phyloP scores from a whole-genome alignment of 495 filamentous ascomycete genomes.

The Penicillium alfredii region DNA sequence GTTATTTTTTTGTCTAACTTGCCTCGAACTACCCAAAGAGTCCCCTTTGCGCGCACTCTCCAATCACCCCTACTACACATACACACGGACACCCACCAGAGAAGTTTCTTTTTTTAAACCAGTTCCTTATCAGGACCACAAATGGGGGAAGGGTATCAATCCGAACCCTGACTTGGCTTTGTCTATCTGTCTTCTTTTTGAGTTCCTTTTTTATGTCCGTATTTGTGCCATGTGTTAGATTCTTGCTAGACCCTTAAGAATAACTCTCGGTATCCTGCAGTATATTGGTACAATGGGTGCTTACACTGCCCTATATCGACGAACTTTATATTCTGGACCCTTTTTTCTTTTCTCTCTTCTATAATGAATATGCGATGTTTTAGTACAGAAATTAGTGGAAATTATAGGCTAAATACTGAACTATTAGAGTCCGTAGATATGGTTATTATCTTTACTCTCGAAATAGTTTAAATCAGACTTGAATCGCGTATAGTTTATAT shows the following conservation, averaged over 20 bases:
- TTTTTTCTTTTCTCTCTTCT: too few species aligned
- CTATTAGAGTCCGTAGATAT: too few species aligned
- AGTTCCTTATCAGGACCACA: constrained; percentile 30
- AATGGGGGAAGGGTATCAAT: constrained; percentile 13
- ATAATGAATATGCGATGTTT: too few species aligned
- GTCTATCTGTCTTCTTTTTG: constrained; percentile 5
- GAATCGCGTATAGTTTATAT: too few species aligned
- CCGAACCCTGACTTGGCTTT: constrained; percentile 21
- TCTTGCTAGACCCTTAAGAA: constrained; percentile 27
- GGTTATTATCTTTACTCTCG: too few species aligned
- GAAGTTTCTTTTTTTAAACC: constrained; percentile 22
- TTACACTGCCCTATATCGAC: too few species aligned
- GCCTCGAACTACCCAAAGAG: constrained; percentile 31
- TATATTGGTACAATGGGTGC: too few species aligned
- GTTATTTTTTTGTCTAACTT: constrained; percentile 25
- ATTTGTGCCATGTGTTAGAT: constrained; percentile 21
- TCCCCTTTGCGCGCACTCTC: constrained; percentile 30
- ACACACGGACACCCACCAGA: constrained; percentile 22
- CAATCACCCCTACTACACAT: constrained; percentile 22
- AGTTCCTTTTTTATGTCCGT: constrained; percentile 13
- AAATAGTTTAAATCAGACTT: too few species aligned
- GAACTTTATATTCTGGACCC: too few species aligned
- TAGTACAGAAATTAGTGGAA: too few species aligned
- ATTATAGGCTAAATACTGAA: too few species aligned
- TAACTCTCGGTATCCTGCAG: too few species aligned